Base-by-base conservation (phyloP, 768 basidiomycete genomes). In the Suillus variegatus region DNA sequence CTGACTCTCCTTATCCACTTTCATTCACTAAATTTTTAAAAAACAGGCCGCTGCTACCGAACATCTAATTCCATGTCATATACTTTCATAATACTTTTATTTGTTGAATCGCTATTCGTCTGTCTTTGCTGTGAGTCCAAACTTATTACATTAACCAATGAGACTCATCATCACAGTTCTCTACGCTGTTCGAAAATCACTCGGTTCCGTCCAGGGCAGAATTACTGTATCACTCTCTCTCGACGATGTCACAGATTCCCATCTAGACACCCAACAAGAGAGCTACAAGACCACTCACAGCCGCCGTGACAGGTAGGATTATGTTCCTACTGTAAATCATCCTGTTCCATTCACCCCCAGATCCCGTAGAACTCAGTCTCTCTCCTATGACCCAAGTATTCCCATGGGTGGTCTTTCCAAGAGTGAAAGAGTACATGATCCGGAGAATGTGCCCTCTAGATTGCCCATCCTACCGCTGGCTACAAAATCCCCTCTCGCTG, bases 61-160 rank as follows among this genome's bases (percentile, higher is more conserved):
- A 69, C 36, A 69, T 72, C 56, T 35, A 13, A 66, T 75, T 76
- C 69, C 71, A 73, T 64, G 70, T 63, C 64, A 82, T 73, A 78
- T 67, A 73, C 81, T 66, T 81, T 79, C 71, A 75, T 88, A 22
- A 75, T 83, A 22, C 74, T 88, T 16, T 83, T 86, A 61, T 79
- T 87, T 22, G 66, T 78, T 13, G 85, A 89, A 69, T 83, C 86
- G 0, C 70, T 84, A n/a, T 87, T 89, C 70, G 81, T 89, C 32
- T 85, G 82, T 67, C 74, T 78, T 44, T 89, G 88, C 71, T 89
- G 89, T 89, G 68, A 67, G 87, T 80, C 20, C 28, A 20, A 16
- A 62, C 22, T 9, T n/a, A 32, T 25, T 25, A 8, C 7, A 46
- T 54, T 56, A 55, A 43, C 55, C 3, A 41, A 14, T 22, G 28